Conservation (phyloP, 345 rosid genomes). For the Syzygium oleosum region DNA sequence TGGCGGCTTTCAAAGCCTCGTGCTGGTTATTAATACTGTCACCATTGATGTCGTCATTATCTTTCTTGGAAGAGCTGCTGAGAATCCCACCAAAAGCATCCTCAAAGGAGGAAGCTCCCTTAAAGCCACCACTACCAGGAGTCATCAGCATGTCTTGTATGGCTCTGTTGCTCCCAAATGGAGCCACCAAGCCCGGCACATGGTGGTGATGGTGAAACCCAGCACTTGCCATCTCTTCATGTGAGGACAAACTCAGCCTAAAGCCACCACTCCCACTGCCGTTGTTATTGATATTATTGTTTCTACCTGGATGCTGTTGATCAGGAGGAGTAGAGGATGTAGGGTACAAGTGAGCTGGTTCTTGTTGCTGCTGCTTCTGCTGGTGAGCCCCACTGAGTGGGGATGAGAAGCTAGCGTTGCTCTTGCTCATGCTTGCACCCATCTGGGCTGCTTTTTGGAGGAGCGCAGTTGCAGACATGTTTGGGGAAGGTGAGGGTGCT, state of each 20-base stretch:
- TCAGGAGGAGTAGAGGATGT: neutral
- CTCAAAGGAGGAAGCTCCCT: slow-evolving; percentile 23
- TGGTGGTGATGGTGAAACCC: neutral
- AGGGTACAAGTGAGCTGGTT: neutral
- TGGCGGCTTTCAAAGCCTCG: neutral
- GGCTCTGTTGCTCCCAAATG: slow-evolving; percentile 23
- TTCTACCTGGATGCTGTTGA: slow-evolving; percentile 9
- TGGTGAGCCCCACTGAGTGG: slow-evolving; percentile 2
- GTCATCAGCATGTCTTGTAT: slow-evolving; percentile 42
- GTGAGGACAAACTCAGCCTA: slow-evolving; percentile 42
- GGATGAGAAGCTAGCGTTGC: slow-evolving; percentile 4
- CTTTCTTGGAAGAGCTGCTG: slow-evolving; percentile 31
- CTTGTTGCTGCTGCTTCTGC: slow-evolving; percentile 25
- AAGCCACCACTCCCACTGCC: slow-evolving; percentile 5
- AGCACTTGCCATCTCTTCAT: slow-evolving; percentile 13
- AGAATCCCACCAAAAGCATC: slow-evolving; percentile 24
- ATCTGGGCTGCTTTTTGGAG: slow-evolving; percentile 86
- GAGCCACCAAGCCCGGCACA: slow-evolving; percentile 6
- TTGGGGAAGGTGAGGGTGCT: slow-evolving; percentile 24
- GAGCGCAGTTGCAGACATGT: slow-evolving; percentile 87
- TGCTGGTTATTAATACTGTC: neutral
- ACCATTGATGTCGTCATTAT: neutral
- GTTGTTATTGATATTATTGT: neutral
- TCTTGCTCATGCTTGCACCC: slow-evolving; percentile 50
- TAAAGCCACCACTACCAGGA: slow-evolving; percentile 28